A percentile compares a stretch with the other conserved stretches of the same genome.
phyloP scores from a whole-genome alignment of 331 rosid species.

The Pyrus hybrid region DNA sequence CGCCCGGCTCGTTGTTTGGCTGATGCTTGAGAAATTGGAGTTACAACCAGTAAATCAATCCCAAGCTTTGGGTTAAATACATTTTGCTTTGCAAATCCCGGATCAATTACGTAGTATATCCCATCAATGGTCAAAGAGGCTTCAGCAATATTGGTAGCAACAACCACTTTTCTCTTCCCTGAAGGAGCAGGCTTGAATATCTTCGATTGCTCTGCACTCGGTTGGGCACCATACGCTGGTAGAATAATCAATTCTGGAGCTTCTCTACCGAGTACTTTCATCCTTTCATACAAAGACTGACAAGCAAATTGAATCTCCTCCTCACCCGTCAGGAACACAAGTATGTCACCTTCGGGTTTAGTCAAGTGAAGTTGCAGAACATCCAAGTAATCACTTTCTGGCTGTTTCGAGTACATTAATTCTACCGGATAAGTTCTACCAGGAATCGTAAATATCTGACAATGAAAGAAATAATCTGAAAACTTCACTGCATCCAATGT shows the following conservation, averaged over 20 bases:
- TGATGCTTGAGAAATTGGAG: slow-evolving; percentile 94
- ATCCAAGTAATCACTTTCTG: slow-evolving; percentile 84
- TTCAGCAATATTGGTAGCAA: slow-evolving; percentile 94
- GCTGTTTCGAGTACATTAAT: slow-evolving; percentile 72
- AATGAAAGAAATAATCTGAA: slow-evolving; percentile 77
- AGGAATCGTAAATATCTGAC: slow-evolving; percentile 77
- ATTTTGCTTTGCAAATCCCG: slow-evolving; percentile 90
- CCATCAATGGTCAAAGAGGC: slow-evolving; percentile 94
- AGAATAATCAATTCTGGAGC: slow-evolving; percentile 82
- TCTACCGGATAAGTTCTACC: slow-evolving; percentile 92
- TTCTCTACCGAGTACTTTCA: slow-evolving; percentile 72
- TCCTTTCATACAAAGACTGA: slow-evolving; percentile 81
- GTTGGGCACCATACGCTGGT: slow-evolving; percentile 90
- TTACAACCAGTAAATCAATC: slow-evolving; percentile 77
- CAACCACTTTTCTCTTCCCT: slow-evolving; percentile 92
- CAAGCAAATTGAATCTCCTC: slow-evolving; percentile 95
- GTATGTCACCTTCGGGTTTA: slow-evolving; percentile 90
- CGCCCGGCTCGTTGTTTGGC: slow-evolving; percentile 94
- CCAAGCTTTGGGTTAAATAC: slow-evolving; percentile 93
- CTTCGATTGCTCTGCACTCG: slow-evolving; percentile 87
- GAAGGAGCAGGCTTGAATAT: slow-evolving; percentile 90
- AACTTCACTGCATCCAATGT: slow-evolving; percentile 90
- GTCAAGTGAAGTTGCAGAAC: slow-evolving; percentile 84
- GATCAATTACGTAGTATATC: slow-evolving; percentile 82
- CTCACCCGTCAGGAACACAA: slow-evolving; percentile 93